Percentiles rank a stretch among this genome's conserved stretches.
phyloP scores from a whole-genome alignment of 1,284 basidiomycete genomes.

The Pterula multifida region DNA sequence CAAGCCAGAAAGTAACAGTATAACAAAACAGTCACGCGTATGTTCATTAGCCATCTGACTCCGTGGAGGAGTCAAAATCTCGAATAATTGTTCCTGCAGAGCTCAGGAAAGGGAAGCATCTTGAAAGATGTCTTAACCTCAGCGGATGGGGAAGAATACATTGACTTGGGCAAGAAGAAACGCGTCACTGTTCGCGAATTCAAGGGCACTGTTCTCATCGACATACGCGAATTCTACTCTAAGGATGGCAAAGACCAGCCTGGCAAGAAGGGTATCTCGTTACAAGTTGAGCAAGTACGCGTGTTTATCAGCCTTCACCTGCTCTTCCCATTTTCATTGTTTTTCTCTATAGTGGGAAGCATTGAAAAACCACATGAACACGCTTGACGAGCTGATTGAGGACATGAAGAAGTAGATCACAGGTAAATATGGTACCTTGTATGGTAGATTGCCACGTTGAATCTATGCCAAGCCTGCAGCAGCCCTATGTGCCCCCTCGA shows the following conservation, averaged over 20 bases:
- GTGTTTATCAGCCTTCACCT: not conserved
- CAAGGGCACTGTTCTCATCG: slow-evolving; percentile 54
- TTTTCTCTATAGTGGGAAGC: slow-evolving; percentile 39
- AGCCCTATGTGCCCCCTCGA: slow-evolving; percentile 54
- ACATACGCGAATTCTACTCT: slow-evolving; percentile 73
- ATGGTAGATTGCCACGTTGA: slow-evolving; percentile 10
- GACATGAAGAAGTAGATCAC: slow-evolving; percentile 21
- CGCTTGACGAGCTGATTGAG: slow-evolving; percentile 42
- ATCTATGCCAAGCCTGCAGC: slow-evolving; percentile 47
- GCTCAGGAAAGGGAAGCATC: not conserved
- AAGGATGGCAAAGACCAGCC: slow-evolving; percentile 59
- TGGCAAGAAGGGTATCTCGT: slow-evolving; percentile 71
- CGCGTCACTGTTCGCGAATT: slow-evolving; percentile 59
- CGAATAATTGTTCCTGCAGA: slow-evolving; percentile 1
- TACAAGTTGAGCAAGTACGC: slow-evolving; percentile 58
- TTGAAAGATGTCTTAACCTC: slow-evolving; percentile 14
- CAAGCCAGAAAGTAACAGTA: slow-evolving; percentile 9
- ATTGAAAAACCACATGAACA: slow-evolving; percentile 30
- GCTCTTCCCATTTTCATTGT: slow-evolving; percentile 3
- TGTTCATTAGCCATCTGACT: not conserved
- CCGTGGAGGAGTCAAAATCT: slow-evolving; percentile 5
- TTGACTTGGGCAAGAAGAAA: slow-evolving; percentile 61
- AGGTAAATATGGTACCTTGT: not conserved
- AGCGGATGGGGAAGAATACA: slow-evolving; percentile 45
- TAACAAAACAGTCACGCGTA: slow-evolving; percentile 3